Percentiles rank a stretch among this genome's conserved stretches.
Evolutionary conservation across 1,284 basidiomycete genomes (phyloP).

Genomic region (Tilletiopsis washingtonensis): DNA sequence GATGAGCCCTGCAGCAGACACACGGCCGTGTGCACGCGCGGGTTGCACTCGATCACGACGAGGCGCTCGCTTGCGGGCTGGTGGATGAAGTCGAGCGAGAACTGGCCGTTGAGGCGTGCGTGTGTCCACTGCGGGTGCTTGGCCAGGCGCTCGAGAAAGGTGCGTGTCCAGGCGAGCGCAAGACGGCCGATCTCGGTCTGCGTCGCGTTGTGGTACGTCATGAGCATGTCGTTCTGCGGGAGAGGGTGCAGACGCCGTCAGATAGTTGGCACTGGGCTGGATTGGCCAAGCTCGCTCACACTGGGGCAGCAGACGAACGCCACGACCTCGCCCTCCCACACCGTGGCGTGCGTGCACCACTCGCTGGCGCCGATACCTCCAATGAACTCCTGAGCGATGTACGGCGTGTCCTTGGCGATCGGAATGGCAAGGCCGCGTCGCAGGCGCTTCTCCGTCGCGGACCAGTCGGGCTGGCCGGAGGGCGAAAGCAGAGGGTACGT

Average conservation of each 20-base stretch:
- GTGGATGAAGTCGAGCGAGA: constrained; percentile 51
- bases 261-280: not conserved
- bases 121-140: constrained; percentile 25
- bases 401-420: constrained; percentile 23
- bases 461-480: constrained; percentile 15
- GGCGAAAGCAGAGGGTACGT: constrained; percentile 40
- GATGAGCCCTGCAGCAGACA: constrained; percentile 42
- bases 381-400: constrained; percentile 44
- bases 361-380: constrained; percentile 41
- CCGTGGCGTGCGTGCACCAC: constrained; percentile 51
- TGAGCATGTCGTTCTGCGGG: constrained; percentile 50
- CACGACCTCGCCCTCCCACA: constrained; percentile 47
- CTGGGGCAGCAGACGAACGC: constrained; percentile 51
- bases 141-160: constrained; percentile 42
- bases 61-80: constrained; percentile 37
- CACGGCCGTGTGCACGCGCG: constrained; percentile 50
- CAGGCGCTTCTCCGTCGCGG: constrained; percentile 15
- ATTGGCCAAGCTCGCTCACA: not conserved
- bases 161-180: constrained; percentile 47
- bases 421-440: constrained; percentile 21
- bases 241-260: too few species aligned
- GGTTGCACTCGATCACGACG: constrained; percentile 51
- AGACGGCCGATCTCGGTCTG: constrained; percentile 38
- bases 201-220: constrained; percentile 49
- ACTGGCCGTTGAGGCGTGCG: constrained; percentile 47